Conservation (phyloP, 176 grass and related monocot genomes). For the Rhynchospora pubera region DNA sequence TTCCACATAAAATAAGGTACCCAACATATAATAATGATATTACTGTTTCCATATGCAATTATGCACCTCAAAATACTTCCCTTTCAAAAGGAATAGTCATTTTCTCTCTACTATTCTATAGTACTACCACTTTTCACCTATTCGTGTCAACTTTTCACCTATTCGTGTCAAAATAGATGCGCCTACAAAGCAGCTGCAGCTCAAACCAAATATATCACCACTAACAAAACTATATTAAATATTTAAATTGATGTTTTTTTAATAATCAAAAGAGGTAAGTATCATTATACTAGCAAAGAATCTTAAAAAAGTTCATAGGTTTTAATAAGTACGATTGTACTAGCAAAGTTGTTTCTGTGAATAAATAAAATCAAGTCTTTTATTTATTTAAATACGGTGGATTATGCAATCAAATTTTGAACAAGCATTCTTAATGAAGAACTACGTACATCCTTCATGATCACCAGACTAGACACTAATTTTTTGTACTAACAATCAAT, state of each 20-base stretch:
- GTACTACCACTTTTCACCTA: background rate
- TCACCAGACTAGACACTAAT: too few species aligned
- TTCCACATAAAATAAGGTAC: background rate
- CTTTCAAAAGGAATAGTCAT: background rate
- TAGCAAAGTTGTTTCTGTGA: background rate
- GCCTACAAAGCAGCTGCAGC: background rate
- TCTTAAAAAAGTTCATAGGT: background rate
- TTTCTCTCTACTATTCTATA: too few species aligned
- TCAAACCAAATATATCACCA: background rate
- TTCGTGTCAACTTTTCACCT: too few species aligned
- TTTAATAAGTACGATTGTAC: background rate
- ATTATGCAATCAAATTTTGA: too few species aligned
- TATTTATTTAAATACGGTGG: too few species aligned
- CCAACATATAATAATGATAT: background rate
- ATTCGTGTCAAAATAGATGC: background rate
- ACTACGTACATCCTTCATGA: too few species aligned
- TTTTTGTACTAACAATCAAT: background rate
- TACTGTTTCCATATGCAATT: background rate
- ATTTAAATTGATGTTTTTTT: background rate
- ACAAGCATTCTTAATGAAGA: too few species aligned
- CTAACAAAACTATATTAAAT: background rate
- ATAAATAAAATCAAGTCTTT: too few species aligned
- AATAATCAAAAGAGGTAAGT: background rate
- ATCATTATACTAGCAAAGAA: background rate
- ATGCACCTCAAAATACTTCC: background rate